These are phyloP conservation scores for Microsporum audouinii DNA, from an alignment of 2,329 filamentous ascomycete genomes.

Conservation along the genomic window DNA sequence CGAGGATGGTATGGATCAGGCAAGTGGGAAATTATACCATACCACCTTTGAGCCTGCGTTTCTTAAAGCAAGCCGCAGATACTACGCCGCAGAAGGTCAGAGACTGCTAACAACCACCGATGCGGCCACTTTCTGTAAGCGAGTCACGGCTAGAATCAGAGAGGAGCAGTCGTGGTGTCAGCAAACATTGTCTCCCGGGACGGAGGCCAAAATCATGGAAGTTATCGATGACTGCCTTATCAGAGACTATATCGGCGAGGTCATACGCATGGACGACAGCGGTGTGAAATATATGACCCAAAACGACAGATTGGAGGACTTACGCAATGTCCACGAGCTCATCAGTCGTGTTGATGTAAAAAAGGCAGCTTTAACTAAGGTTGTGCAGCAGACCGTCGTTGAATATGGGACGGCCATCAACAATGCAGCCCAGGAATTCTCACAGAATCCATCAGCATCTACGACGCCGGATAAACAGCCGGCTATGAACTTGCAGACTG, in stretches of 20 bases:
- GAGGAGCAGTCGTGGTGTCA: conserved; percentile 76
- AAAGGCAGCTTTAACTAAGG: conserved; percentile 57
- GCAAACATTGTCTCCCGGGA: conserved; percentile 65
- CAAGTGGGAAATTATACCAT: conserved; percentile 70
- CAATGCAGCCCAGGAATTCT: conserved; percentile 45
- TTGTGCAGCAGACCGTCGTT: conserved; percentile 62
- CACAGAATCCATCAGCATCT: conserved; percentile 41
- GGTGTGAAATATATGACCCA: conserved; percentile 85
- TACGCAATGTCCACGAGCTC: conserved; percentile 70
- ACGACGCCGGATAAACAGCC: conserved; percentile 40
- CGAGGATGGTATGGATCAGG: conserved; percentile 64
- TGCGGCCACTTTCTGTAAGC: conserved; percentile 67
- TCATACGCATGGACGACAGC: conserved; percentile 72
- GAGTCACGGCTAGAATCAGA: conserved; percentile 59
- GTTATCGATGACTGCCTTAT: conserved; percentile 79
- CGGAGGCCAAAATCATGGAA: conserved; percentile 58
- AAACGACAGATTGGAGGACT: conserved; percentile 67
- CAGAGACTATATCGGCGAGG: conserved; percentile 61
- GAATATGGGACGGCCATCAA: conserved; percentile 78
- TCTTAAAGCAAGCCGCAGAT: conserved; percentile 55
- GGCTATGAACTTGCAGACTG: conserved; percentile 64
- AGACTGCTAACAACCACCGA: conserved; percentile 65
- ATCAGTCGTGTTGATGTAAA: conserved; percentile 65
- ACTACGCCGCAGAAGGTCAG: conserved; percentile 67
- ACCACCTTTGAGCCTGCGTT: conserved; percentile 73